Base-by-base conservation (phyloP, 306 rosid genomes). In the Ormosia semicastrata region DNA sequence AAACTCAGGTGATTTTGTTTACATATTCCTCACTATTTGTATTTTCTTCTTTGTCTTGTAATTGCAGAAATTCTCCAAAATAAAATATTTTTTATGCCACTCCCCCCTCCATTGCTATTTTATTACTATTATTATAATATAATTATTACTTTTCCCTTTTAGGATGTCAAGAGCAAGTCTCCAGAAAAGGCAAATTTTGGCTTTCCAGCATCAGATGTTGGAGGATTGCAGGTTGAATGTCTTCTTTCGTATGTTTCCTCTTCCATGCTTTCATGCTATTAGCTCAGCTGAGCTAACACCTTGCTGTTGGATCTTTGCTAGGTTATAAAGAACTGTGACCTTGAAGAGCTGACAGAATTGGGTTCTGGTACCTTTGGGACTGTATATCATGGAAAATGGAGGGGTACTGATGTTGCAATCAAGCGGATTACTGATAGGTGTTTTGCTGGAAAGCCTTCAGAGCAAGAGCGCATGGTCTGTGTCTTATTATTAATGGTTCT, bases 291-390 rank as follows among this genome's bases (percentile, higher is more conserved):
- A 76, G 47, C 80, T 70, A 68, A 71, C 64, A 44, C 53, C 49
- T 17, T 14, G 37, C 68, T 59, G 56, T 80, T 57, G 62, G 59
- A 36, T 71, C 56, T 53, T 69, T 62, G 71, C 54, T 80, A 94
- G 98, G 85, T 94, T 83, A 92, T 94, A 82, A 90, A 86, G 85
- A 92, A 94, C 71, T 71, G 89, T 52, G 97, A 92, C 78, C 97
- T 94, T 76, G 98, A 94, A 89, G 97, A 94, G 89, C 78, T 90
- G 46, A 87, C 84, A 82, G 97, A 93, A 83, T 79, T 93, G 39
- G 98, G 98, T 62, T 93, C 97, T 41, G 98, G 97, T 44, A 93
- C 98, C 64, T 93, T 91, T 86, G 98, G 97, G 74, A 91, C 98
- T 2, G 98, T 93, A 30, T 91, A 91, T 82, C 97, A 93, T 85